Base-by-base conservation (phyloP, 2,329 filamentous ascomycete genomes). In the Stagonosporopsis rhizophila region DNA sequence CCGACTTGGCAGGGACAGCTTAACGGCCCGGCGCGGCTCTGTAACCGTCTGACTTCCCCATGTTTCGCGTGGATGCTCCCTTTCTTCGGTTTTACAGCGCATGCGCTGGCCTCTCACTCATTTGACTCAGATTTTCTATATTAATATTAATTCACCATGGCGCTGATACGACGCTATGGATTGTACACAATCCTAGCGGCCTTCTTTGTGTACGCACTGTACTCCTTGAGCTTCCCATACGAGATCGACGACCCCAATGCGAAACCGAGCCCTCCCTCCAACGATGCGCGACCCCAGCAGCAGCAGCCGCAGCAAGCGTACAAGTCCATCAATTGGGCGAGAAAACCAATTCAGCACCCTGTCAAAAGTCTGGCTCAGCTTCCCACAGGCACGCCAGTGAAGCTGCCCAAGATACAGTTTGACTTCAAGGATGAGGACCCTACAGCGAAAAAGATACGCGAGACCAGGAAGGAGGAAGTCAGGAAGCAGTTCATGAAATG, bases 391-490 rank as follows among this genome's bases (percentile, higher is more conserved):
- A 65, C 70, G 22, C 76, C 77, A 1, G 64, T 62, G 14, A 62
- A 69, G 42, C 71, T 81, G 1, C 79, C 80, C 0, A 73, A 68
- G 48, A 75, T 82, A 28, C 80, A 82, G 52, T 71, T 73, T 57
- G 60, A 68, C 1, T 81, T 82, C 57, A 56, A 68, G 1, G 42
- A 62, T 5, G 79, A 81, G 56, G 58, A 74, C 54, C 51, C 67
- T 54, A 63, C 68, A 34, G 62, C 65, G 35, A 59, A 68, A 62
- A 59, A 75, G 53, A 61, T 75, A 65, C 60, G 74, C 56, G 60
- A 76, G 69, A 53, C 70, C 58, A 67, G 73, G 61, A 52, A 72
- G 61, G 52, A 62, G 7, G 71, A 74, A 20, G 79, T 82, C 30
- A 77, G 75, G 56, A 73, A 73, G 42, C 73, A 76, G 2, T 82